phyloP scores from a whole-genome alignment of 257 asterid species.

The Salvia rosmarinus region DNA sequence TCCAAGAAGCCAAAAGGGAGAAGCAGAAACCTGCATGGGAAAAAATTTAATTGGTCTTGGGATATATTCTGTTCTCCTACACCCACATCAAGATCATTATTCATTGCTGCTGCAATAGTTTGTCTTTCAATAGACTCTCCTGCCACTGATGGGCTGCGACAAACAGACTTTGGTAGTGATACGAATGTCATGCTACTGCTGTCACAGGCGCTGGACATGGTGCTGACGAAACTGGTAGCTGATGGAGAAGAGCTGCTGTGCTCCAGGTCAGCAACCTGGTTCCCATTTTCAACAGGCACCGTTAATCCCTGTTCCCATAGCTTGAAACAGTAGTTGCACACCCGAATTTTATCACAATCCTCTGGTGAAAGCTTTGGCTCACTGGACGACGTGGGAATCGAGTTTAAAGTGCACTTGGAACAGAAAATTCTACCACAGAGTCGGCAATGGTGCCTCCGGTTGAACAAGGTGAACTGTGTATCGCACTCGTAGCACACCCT shows the following conservation, averaged over 20 bases:
- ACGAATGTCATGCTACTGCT: slow-evolving; percentile 57
- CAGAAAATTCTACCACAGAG: slow-evolving; percentile 86
- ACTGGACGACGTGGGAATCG: slow-evolving; percentile 57
- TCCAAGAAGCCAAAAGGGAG: slow-evolving; percentile 26
- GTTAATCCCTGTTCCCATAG: slow-evolving; percentile 65
- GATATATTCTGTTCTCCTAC: slow-evolving; percentile 39
- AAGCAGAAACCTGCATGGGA: slow-evolving; percentile 57
- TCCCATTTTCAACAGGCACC: slow-evolving; percentile 49
- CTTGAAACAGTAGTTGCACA: slow-evolving; percentile 72
- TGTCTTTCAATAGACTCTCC: slow-evolving; percentile 51
- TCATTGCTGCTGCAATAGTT: slow-evolving; percentile 40
- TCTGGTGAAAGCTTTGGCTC: slow-evolving; percentile 46
- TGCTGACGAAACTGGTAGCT: slow-evolving; percentile 66
- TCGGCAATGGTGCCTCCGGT: slow-evolving; percentile 94
- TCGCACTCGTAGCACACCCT: slow-evolving; percentile 93
- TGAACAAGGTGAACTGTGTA: slow-evolving; percentile 70
- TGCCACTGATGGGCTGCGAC: slow-evolving; percentile 50
- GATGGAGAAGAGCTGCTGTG: slow-evolving; percentile 58
- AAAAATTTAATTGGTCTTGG: slow-evolving; percentile 47
- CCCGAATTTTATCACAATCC: slow-evolving; percentile 73
- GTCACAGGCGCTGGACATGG: slow-evolving; percentile 65
- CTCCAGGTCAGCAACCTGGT: slow-evolving; percentile 54
- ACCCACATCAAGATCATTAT: slow-evolving; percentile 39
- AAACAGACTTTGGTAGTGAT: slow-evolving; percentile 59
- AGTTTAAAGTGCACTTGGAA: slow-evolving; percentile 74